These are phyloP conservation scores for Euphorbia lathyris DNA, from an alignment of 345 rosid genomes.

Conservation along the genomic window DNA sequence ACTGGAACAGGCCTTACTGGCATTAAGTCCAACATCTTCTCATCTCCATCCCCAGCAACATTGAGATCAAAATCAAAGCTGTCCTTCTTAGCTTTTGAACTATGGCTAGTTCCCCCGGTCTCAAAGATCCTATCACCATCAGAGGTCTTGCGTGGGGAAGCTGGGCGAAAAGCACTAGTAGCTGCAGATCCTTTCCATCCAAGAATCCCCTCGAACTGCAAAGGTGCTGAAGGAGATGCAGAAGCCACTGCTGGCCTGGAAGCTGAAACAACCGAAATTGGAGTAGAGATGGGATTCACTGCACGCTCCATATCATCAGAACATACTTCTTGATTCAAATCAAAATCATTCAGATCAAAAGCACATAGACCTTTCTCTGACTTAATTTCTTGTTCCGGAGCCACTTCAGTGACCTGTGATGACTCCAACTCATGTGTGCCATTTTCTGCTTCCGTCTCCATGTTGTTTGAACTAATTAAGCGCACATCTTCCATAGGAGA, in stretches of 20 bases:
- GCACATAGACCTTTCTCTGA: conserved; percentile 54
- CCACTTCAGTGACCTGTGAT: conserved; percentile 49
- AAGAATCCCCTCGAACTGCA: conserved; percentile 64
- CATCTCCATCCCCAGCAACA: conserved; percentile 71
- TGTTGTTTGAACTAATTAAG: conserved; percentile 31
- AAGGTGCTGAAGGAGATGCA: conserved; percentile 57
- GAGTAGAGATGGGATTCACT: conserved; percentile 40
- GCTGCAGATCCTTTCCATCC: conserved; percentile 78
- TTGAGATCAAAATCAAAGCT: conserved; percentile 80
- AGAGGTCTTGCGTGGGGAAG: conserved; percentile 54
- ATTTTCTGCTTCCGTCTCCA: conserved; percentile 36
- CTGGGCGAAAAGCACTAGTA: conserved; percentile 69
- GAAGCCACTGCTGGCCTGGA: conserved; percentile 52
- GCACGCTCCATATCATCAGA: conserved; percentile 68
- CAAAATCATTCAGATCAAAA: conserved; percentile 81
- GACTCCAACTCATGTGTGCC: conserved; percentile 48
- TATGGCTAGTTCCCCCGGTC: conserved; percentile 36
- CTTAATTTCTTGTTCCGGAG: conserved; percentile 48
- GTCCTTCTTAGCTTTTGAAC: conserved; percentile 44
- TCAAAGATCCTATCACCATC: conserved; percentile 32
- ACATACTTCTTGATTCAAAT: conserved; percentile 77
- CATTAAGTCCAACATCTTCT: conserved; percentile 43
- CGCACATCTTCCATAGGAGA: conserved; percentile 31
- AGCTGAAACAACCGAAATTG: conserved; percentile 53
- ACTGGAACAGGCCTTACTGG: conserved; percentile 47